These are phyloP conservation scores for Thymus quinquecostatus DNA, from an alignment of 257 asterid genomes.

Conservation along the genomic window DNA sequence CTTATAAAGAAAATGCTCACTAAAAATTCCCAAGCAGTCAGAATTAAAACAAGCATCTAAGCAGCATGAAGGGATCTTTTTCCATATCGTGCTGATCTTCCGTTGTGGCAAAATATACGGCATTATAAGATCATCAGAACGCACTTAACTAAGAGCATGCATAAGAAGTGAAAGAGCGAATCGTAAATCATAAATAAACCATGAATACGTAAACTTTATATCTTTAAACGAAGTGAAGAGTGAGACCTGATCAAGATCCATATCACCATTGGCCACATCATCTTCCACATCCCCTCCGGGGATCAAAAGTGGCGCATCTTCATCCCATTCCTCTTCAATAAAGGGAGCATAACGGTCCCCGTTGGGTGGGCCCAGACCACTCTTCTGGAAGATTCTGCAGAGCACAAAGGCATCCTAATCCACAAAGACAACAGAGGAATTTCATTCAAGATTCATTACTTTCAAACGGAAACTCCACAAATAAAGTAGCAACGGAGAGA, in stretches of 20 bases:
- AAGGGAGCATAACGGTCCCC: constrained; percentile 95
- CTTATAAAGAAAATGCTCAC: not conserved
- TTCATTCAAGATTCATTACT: constrained; percentile 37
- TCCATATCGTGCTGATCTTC: not conserved
- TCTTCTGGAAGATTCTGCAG: constrained; percentile 88
- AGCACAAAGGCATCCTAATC: constrained; percentile 90
- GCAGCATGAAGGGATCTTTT: not conserved
- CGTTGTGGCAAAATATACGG: not conserved
- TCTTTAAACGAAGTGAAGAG: not conserved
- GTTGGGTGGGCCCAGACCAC: constrained; percentile 92
- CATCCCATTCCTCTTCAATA: constrained; percentile 93
- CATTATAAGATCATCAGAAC: constrained; percentile 1
- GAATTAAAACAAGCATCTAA: not conserved
- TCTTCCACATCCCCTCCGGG: constrained; percentile 77
- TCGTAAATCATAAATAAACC: not conserved
- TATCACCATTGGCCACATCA: constrained; percentile 67
- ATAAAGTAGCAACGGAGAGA: constrained; percentile 24
- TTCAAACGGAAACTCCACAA: constrained; percentile 4
- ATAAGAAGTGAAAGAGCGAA: not conserved
- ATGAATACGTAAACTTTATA: not conserved
- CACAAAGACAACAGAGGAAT: constrained; percentile 36
- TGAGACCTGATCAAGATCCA: constrained; percentile 63
- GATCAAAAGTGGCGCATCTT: constrained; percentile 55
- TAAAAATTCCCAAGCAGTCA: not conserved
- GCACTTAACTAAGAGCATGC: not conserved